phyloP scores from a whole-genome alignment of 2,329 filamentous ascomycete species.

The Penicillium hesseltinei region DNA sequence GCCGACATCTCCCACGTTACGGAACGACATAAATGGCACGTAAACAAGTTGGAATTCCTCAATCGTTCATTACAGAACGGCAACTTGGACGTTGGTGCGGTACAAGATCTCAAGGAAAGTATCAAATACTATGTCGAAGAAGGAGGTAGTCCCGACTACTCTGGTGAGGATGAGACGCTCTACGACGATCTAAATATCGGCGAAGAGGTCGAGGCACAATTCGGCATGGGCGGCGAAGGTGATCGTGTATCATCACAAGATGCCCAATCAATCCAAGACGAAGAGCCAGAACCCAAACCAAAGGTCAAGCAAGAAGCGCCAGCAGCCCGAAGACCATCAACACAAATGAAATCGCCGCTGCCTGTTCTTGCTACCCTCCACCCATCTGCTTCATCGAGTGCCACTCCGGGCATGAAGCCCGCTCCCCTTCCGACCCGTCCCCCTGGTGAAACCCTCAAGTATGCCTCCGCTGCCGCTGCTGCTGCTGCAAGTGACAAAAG shows the following conservation, averaged over 20 bases:
- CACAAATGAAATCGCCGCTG: slow-evolving; percentile 88
- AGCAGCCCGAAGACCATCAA: slow-evolving; percentile 69
- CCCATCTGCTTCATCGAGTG: slow-evolving; percentile 49
- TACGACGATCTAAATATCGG: slow-evolving; percentile 93
- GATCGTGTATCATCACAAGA: slow-evolving; percentile 95
- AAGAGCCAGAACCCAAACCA: slow-evolving; percentile 65
- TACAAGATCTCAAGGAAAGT: slow-evolving; percentile 83
- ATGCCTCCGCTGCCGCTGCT: slow-evolving; percentile 91
- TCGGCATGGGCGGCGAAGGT: slow-evolving; percentile 74
- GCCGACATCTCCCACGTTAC: slow-evolving; percentile 79
- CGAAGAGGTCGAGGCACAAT: slow-evolving; percentile 79
- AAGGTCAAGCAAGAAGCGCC: slow-evolving; percentile 59
- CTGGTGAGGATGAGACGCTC: slow-evolving; percentile 82
- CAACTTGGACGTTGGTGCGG: slow-evolving; percentile 80
- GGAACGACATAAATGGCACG: slow-evolving; percentile 96
- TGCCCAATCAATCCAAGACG: slow-evolving; percentile 86
- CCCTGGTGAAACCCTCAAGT: slow-evolving; percentile 88
- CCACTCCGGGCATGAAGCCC: slow-evolving; percentile 78
- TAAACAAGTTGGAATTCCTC: slow-evolving; percentile 86
- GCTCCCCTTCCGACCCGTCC: slow-evolving; percentile 80
- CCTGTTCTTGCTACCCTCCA: slow-evolving; percentile 91
- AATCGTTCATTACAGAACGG: slow-evolving; percentile 90
- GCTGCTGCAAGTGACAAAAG: slow-evolving; percentile 89
- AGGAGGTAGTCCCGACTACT: slow-evolving; percentile 82
- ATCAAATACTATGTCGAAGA: slow-evolving; percentile 95